These are phyloP conservation scores for Eucalyptus polyanthemos DNA, from an alignment of 345 rosid genomes.

Conservation along the genomic window DNA sequence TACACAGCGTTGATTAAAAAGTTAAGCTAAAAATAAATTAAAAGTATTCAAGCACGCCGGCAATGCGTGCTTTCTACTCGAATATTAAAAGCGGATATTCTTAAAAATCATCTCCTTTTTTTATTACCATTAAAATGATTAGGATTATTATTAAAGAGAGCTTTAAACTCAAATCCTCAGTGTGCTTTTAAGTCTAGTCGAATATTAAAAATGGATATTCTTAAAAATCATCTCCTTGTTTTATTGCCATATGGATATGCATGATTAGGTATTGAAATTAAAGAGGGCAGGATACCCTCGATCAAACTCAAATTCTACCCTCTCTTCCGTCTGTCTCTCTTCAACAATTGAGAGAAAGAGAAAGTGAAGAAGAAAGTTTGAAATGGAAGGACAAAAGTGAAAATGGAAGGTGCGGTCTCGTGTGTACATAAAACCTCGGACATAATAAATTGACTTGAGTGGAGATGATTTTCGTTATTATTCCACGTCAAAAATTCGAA, in stretches of 20 bases:
- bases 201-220: accelerated
- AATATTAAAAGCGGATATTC: too few species aligned
- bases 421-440: background rate
- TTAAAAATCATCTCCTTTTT: background rate
- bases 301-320: background rate
- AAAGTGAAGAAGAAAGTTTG: background rate
- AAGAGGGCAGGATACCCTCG: background rate
- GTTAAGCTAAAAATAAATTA: background rate
- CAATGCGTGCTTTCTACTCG: background rate
- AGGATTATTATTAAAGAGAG: too few species aligned
- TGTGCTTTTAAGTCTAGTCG: background rate
- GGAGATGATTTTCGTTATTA: background rate
- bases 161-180: background rate
- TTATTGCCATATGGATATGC: background rate
- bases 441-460: background rate
- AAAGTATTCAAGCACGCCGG: background rate
- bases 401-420: background rate
- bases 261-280: background rate
- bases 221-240: background rate
- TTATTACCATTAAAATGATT: background rate
- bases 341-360: too few species aligned
- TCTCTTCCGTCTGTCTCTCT: background rate
- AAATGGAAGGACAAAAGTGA: background rate
- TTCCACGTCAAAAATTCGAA: background rate
- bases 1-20: background rate